Evolutionary conservation across 2,329 filamentous ascomycete genomes (phyloP), one percentile per base, ranked within the genome.

Genomic region (Thelonectria olida): DNA sequence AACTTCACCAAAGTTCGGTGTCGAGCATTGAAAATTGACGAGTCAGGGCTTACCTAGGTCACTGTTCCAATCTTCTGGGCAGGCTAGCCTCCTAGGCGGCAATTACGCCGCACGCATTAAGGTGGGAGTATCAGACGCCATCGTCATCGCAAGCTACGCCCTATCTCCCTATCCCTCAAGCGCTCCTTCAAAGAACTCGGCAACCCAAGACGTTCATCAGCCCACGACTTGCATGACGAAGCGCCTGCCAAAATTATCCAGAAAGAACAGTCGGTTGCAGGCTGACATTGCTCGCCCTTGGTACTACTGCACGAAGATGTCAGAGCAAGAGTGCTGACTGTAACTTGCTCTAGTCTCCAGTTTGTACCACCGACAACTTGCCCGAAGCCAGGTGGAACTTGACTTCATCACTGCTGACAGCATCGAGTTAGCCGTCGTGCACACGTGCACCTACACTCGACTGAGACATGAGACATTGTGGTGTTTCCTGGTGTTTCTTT

Each of bases 401-500:
- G 38, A 36, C 7, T 10, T 55, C 45, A 22, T 38, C 22, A 39
- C 31, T 42, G 10, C 45, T 22, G 12, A 39, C 45, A 60, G 25
- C 45, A 31, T 38, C 19, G 2, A 47, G 45, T 27, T 51, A 51
- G 51, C 22, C 34, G 20, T 45, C 23, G 17, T 8, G 9, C 38
- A 44, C 48, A 54, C 51, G 22, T 55, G 51, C 51, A 36, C 27
- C 41, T 39, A 22, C 17, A 45, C 48, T 55, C 15, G 42, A 42
- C 36, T 52, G 38, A 19, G 44, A 47, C 42, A 54, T 41, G 41
- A 59, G 60, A 52, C 49, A 63, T 50, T 7, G 39, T 25, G 25
- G 48, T 49, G 50, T 27, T 28, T 47, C 28, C 45, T 53, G 17
- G 36, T 54, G 25, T 36, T 36, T 54, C 12, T 20, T 42, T n/a